phyloP scores from a whole-genome alignment of 1,284 basidiomycete genomes.

The Earliella scabrosa region DNA sequence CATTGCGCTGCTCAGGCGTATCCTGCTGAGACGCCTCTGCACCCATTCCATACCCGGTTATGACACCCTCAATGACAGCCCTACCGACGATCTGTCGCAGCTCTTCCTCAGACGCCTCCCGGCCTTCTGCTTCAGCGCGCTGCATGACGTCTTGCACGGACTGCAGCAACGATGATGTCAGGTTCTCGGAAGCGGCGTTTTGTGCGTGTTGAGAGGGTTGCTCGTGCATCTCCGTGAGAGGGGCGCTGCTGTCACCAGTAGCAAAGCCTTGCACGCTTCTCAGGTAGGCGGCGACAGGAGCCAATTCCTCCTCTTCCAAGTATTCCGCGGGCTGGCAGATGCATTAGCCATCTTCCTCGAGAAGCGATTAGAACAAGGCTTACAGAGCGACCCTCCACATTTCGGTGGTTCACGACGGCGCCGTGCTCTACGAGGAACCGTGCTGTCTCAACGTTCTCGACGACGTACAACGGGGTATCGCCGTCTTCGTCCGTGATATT shows the following conservation, averaged over 20 bases:
- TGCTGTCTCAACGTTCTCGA: constrained; percentile 82
- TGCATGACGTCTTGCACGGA: constrained; percentile 71
- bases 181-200: constrained; percentile 66
- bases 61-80: constrained; percentile 64
- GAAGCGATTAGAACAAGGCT: constrained; percentile 31
- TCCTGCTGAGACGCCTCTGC: constrained; percentile 22
- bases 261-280: constrained; percentile 19
- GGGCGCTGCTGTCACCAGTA: constrained; percentile 13
- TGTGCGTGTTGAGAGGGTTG: constrained; percentile 70
- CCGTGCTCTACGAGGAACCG: constrained; percentile 81
- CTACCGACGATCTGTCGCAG: constrained; percentile 59
- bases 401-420: constrained; percentile 66
- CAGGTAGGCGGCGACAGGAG: constrained; percentile 78
- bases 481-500: constrained; percentile 87
- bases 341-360: background rate
- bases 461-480: constrained; percentile 92
- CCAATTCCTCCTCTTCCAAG: constrained; percentile 82
- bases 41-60: constrained; percentile 59
- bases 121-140: constrained; percentile 64
- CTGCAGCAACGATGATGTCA: constrained; percentile 72
- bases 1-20: constrained; percentile 21
- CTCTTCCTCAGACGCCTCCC: constrained; percentile 58
- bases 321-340: constrained; percentile 69
- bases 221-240: constrained; percentile 16
- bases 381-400: constrained; percentile 80